Evolutionary conservation across 2,329 filamentous ascomycete genomes (phyloP).

Genomic region (Drechslerella dactyloides): DNA sequence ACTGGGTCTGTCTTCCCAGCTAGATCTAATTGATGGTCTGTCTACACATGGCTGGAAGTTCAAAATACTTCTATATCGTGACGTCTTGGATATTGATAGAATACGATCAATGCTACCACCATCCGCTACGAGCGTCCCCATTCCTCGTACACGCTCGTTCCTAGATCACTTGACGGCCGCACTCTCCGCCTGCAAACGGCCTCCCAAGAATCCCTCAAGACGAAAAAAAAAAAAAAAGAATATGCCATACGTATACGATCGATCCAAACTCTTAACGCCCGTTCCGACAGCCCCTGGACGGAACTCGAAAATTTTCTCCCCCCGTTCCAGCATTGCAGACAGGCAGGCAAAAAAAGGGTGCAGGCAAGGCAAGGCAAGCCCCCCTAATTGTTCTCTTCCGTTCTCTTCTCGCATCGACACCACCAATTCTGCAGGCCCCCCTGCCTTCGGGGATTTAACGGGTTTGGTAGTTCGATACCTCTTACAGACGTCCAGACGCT

Average conservation of each 20-base stretch:
- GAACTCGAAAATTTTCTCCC: not conserved
- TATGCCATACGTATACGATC: not conserved
- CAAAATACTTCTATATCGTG: too few species aligned
- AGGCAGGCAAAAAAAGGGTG: too few species aligned
- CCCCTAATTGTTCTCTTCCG: not conserved
- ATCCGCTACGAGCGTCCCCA: not conserved
- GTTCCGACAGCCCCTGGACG: slow-evolving; percentile 2
- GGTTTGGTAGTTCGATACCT: slow-evolving; percentile 5
- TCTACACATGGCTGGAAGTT: too few species aligned
- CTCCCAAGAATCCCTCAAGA: too few species aligned
- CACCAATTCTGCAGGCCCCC: slow-evolving; percentile 1
- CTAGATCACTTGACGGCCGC: not conserved
- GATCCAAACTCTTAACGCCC: not conserved
- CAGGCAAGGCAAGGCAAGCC: not conserved
- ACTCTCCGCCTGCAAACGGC: not conserved
- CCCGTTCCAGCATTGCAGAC: not conserved
- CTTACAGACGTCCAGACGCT: not conserved
- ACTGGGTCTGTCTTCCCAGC: too few species aligned
- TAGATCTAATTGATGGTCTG: too few species aligned
- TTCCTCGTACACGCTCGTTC: not conserved
- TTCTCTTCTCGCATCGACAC: not conserved
- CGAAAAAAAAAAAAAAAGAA: not conserved
- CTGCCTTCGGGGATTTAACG: slow-evolving; percentile 1
- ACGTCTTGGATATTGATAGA: too few species aligned
- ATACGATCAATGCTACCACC: too few species aligned